Evolutionary conservation across 768 basidiomycete species (phyloP).

Genomic region (Gymnopilus dilepis): DNA sequence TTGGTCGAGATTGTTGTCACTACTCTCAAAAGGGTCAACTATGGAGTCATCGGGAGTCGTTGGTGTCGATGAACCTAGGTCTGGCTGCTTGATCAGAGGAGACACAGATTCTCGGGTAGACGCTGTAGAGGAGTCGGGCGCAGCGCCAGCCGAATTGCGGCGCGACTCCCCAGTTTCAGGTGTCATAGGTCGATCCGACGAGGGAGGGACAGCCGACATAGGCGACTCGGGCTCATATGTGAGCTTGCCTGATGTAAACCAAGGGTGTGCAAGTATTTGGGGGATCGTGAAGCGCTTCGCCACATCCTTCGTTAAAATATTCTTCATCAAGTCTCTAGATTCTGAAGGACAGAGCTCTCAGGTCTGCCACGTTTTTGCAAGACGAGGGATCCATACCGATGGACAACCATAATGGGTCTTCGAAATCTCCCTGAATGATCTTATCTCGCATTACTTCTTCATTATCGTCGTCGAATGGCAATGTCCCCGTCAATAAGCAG

Average conservation of each 20-base stretch:
- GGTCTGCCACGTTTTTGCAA: too few species aligned
- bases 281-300: constrained; percentile 78
- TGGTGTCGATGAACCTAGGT: constrained; percentile 52
- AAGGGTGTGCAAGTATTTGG: constrained; percentile 83
- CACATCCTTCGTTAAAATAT: constrained; percentile 79
- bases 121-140: constrained; percentile 54
- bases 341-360: constrained; percentile 53
- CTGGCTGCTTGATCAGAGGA: constrained; percentile 40
- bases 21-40: constrained; percentile 49
- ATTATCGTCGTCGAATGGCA: constrained; percentile 92
- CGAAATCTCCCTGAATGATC: constrained; percentile 85
- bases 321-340: constrained; percentile 81
- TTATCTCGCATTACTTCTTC: constrained; percentile 82
- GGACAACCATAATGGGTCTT: constrained; percentile 93
- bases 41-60: constrained; percentile 61
- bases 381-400: constrained; percentile 55
- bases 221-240: constrained; percentile 40
- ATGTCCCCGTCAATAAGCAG: constrained; percentile 84
- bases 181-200: constrained; percentile 25
- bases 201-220: constrained; percentile 31
- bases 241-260: constrained; percentile 66
- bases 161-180: constrained; percentile 24
- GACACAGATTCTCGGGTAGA: constrained; percentile 62
- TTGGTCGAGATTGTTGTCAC: constrained; percentile 24
- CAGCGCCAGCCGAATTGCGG: constrained; percentile 31